These are phyloP conservation scores for Acanthamoeba pearcei DNA, from an alignment of 208 protist genomes.

Conservation along the genomic window DNA sequence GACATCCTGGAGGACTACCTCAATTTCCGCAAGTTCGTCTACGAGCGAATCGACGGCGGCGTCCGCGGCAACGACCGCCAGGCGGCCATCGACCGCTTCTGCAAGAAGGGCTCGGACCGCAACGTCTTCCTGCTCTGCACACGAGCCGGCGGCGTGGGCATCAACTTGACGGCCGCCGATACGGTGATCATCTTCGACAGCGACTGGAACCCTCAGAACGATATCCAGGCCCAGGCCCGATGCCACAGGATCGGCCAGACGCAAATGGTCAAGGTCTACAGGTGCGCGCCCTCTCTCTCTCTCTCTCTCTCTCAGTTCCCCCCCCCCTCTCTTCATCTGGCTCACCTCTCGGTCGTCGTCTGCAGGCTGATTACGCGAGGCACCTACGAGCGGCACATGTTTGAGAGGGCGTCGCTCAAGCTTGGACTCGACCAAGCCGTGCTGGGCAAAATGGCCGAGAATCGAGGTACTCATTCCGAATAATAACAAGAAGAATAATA, in stretches of 20 bases:
- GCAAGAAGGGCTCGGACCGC: constrained; percentile 51
- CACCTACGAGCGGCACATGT: constrained; percentile 94
- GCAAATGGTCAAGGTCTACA: constrained; percentile 86
- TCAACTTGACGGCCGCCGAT: constrained; percentile 91
- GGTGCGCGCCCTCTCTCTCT: background rate
- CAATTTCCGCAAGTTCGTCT: constrained; percentile 83
- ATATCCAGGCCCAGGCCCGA: constrained; percentile 85
- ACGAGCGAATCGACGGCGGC: constrained; percentile 90
- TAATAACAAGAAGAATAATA: background rate
- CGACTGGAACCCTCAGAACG: constrained; percentile 90
- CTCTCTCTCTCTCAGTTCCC: background rate
- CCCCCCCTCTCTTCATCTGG: background rate
- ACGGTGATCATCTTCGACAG: constrained; percentile 92
- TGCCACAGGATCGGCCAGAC: constrained; percentile 90
- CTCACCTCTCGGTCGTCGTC: background rate
- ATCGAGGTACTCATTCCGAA: background rate
- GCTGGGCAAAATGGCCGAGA: constrained; percentile 79
- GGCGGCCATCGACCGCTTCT: constrained; percentile 89
- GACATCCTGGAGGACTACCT: constrained; percentile 91
- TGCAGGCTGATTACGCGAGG: constrained; percentile 88
- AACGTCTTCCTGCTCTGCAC: constrained; percentile 91
- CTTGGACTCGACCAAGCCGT: constrained; percentile 90
- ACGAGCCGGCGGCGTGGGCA: constrained; percentile 90
- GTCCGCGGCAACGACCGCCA: constrained; percentile 87
- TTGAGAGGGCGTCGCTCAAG: constrained; percentile 91